A percentile compares a stretch with the other conserved stretches of the same genome.
phyloP scores from a whole-genome alignment of 2,329 filamentous ascomycete genomes.

The Cladorrhinum sp. region DNA sequence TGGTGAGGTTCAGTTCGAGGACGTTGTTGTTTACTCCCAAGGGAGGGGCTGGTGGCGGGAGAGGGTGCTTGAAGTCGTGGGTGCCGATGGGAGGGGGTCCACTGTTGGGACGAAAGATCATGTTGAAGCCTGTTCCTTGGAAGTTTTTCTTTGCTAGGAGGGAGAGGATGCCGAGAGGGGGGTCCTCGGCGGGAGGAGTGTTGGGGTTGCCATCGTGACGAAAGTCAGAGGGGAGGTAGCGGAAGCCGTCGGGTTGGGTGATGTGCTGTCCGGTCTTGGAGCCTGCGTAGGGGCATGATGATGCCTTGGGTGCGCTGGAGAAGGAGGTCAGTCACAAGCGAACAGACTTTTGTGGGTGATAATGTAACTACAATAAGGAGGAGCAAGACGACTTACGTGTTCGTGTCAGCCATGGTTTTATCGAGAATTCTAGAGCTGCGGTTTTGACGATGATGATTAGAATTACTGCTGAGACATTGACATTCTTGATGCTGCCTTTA shows the following conservation, averaged over 20 bases:
- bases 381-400: too few relatives aligned
- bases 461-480: too few relatives aligned
- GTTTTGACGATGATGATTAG: too few relatives aligned
- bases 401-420: too few relatives aligned
- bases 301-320: too few relatives aligned
- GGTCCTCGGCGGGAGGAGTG: neutral
- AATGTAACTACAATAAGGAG: too few relatives aligned
- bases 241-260: neutral
- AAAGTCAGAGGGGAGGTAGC: neutral
- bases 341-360: too few relatives aligned
- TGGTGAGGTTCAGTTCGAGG: constrained; percentile 39
- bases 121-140: constrained; percentile 37
- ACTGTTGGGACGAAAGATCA: constrained; percentile 33
- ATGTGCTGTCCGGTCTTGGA: neutral
- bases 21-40: constrained; percentile 31
- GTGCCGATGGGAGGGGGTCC: constrained; percentile 25
- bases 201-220: neutral
- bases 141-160: neutral
- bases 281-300: too few relatives aligned
- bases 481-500: too few relatives aligned
- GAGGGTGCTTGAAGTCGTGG: neutral
- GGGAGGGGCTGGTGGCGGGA: neutral
- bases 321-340: too few relatives aligned
- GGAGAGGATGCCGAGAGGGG: neutral
- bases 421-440: too few relatives aligned